These are phyloP conservation scores for Paramecium sonneborni DNA, from an alignment of 73 alveolate genomes.

Conservation along the genomic window DNA sequence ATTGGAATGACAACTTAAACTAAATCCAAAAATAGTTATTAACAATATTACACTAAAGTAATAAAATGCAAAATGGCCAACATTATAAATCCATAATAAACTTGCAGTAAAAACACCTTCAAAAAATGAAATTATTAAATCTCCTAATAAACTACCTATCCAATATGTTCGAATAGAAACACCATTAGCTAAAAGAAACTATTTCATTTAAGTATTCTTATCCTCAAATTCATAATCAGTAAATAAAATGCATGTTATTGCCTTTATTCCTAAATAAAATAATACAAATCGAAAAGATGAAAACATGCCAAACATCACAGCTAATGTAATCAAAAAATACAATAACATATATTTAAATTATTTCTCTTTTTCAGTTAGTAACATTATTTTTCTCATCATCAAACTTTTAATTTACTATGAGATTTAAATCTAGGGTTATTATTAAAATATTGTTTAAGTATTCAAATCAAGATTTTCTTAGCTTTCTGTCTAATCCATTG, in stretches of 20 bases:
- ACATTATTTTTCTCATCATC: background rate
- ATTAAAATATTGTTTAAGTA: background rate
- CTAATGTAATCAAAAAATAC: background rate
- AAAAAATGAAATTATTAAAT: background rate
- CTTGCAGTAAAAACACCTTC: background rate
- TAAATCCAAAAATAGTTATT: background rate
- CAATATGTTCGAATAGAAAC: background rate
- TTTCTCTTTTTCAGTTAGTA: background rate
- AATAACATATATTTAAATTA: background rate
- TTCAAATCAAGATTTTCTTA: background rate
- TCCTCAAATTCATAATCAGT: background rate
- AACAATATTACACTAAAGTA: background rate
- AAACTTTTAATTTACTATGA: background rate
- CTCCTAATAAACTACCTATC: background rate
- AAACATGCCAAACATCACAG: background rate
- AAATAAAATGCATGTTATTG: background rate
- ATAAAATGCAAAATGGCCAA: background rate
- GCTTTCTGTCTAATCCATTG: background rate
- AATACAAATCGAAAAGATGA: background rate
- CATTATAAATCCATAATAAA: background rate
- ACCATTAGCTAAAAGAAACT: background rate
- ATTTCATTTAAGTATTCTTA: background rate
- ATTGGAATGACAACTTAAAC: background rate
- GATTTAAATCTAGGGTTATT: background rate
- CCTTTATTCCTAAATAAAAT: background rate